Evolutionary conservation across 352 stramenopile species (phyloP), one percentile per base, ranked within the genome.

Genomic region (Globisporangium cystogenes): DNA sequence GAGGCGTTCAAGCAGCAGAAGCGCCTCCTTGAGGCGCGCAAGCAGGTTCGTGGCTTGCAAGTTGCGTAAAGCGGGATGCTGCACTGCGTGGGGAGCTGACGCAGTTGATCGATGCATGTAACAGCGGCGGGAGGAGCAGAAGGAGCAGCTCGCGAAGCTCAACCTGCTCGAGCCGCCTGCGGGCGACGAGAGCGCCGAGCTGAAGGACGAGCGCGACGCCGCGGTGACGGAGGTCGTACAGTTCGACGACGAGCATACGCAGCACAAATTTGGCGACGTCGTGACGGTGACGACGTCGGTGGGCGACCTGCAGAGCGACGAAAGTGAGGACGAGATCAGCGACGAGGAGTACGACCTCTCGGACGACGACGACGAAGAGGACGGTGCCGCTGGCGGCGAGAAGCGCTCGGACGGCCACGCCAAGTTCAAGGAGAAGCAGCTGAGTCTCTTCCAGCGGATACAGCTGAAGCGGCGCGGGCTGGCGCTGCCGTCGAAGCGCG

Each of bases 1-100:
- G 80, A 95, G 68, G 84, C 84, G 46, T 95, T 73, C 67, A 95
- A 95, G 73, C 79, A 89, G 49, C 88, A 95, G 64, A 95, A 95
- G 55, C 66, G 65, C 7, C 72, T 85, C 31, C 50, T 95, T 23
- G 82, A 93, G 57, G 76, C 73, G 53, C 82, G 83, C 62, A 95
- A 93, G 67, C 77, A 93, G 62, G 72, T 80, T 44, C 26, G 33
- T 4, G 12, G 12, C 33, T 4, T 1, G 33, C 33, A 24, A 23
- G 1, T 18, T 18, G 12, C 16, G 4, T 1, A 2, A 44, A 21
- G 35, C 41, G 14, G 6, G 24, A 2, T 12, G 33, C 33, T 39
- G 33, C 33, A 39, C 4, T 6, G 4, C 5, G 14, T 18, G 14
- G 33, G 1, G 33, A 4, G 12, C 33, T 39, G 14, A 39, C 12